Evolutionary conservation across 2,329 filamentous ascomycete species (phyloP).

Genomic region (Exophiala oligosperma): DNA sequence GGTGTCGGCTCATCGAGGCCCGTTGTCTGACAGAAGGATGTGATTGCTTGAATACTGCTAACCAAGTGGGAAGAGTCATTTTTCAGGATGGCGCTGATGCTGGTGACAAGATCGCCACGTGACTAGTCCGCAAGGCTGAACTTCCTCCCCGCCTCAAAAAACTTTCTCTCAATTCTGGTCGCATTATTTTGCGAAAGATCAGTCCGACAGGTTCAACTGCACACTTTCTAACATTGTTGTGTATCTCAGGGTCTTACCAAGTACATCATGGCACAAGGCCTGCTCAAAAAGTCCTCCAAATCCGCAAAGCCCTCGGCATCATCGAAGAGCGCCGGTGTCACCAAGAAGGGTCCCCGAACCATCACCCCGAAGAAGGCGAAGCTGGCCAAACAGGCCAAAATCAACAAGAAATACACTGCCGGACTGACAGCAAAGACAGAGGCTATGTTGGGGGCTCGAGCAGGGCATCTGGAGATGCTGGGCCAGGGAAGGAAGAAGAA

Average conservation of each 20-base stretch:
- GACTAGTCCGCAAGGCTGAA: background rate
- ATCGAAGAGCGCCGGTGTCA: constrained; percentile 38
- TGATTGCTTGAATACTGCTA: no score
- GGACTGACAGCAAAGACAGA: constrained; percentile 68
- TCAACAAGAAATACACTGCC: constrained; percentile 66
- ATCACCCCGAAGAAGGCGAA: constrained; percentile 67
- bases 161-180: background rate
- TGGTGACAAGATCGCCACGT: background rate
- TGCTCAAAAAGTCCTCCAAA: constrained; percentile 23
- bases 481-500: constrained; percentile 65
- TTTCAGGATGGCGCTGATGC: no score
- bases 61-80: no score
- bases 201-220: background rate
- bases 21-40: background rate
- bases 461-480: constrained; percentile 69
- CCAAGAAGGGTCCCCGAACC: constrained; percentile 59
- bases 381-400: constrained; percentile 60
- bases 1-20: background rate
- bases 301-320: constrained; percentile 9
- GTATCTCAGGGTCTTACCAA: background rate
- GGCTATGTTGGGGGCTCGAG: constrained; percentile 63
- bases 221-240: background rate
- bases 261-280: constrained; percentile 27
- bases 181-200: background rate
- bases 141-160: background rate